Base-by-base conservation (phyloP, 805 yeast species). In the Metschnikowia amazonensis region DNA sequence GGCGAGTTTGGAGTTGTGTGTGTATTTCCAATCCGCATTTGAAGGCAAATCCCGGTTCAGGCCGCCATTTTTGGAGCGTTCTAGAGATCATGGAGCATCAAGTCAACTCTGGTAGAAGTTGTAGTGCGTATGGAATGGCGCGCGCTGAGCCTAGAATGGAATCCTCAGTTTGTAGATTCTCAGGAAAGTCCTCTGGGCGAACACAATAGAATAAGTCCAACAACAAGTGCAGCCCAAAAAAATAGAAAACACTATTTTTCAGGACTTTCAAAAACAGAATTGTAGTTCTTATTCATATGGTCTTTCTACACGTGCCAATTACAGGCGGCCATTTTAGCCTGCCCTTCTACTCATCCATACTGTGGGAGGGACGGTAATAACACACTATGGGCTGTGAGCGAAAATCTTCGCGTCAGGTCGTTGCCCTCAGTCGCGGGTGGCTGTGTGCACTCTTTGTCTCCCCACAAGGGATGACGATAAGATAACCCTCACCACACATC, bases 11-110 rank as follows among this genome's bases (percentile, higher is more conserved):
- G 44, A 94, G 69, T 63, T 94, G 99, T 1, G 97, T 85, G 62
- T 94, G 99, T 35, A 94, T 86, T 63, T 94, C 99, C 29, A 94
- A 68, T 0, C 99, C 99, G 59, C 96, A 86, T 59, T 82, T 86
- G 52, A 92, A 57, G 43, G 59, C 46, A 30, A 39, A 52, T 5
- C 58, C 58, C 9, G 55, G 50, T 21, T 47, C 57, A 2, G 57
- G 56, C 3, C 42, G 47, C 58, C 58, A 53, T 42, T 29, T 35
- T 13, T 25, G 45, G 16, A 53, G 42, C n/a, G 45, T 29, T 30
- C 47, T 49, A 20, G 52, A 44, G 28, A 53, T 44, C 56, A 53
- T 53, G 42, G 20, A 20, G 37, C 24, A 38, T 36, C 40, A 16
- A 36, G 10, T 16, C 21, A 24, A 16, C n/a, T n/a, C 14, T 10